Evolutionary conservation across 805 yeast species (phyloP), one percentile per base, ranked within the genome.

Genomic region (Metschnikowia similis): DNA sequence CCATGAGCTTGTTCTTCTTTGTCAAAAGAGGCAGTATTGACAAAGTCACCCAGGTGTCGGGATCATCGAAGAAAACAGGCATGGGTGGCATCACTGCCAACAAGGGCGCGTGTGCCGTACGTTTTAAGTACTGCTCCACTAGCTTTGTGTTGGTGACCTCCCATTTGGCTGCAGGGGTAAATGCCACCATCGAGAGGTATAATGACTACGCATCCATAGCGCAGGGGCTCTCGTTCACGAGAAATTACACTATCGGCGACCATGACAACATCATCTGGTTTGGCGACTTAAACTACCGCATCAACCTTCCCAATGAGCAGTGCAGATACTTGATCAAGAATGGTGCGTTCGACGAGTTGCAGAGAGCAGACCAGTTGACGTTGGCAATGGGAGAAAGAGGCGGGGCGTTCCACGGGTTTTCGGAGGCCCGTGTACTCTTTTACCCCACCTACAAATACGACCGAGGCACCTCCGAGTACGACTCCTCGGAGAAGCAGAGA

Each of bases 71-170:
- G 60, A 92, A 92, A 67, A 92, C 98, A 0, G 99, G 98, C 0
- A 72, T 94, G 48, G 97, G 97, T 35, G 99, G 99, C 41, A 92
- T 94, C 71, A 82, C 98, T 0, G 99, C 97, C 14, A 92, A 94
- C 65, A 92, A 92, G 66, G 99, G 99, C 41, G 97, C 95, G 4
- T 95, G 91, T 52, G 97, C 96, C 0, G 89, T 94, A 13, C 77
- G 97, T 53, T 87, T 92, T 67, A 81, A 85, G 45, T 89, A 79
- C 66, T 94, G 94, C 0, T 79, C 83, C 31, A 85, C 96, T 0
- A 53, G 66, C 1, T 85, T 90, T 61, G 90, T 95, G 55, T 81
- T 90, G 62, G 79, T 94, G 28, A 92, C 94, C 47, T 87, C 95
- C 0, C 99, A 94, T 71, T 71, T 94, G 56, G 96, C 99, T 0